Evolutionary conservation across 2,329 filamentous ascomycete species (phyloP).

Genomic region (Dothideomycetes sp.): DNA sequence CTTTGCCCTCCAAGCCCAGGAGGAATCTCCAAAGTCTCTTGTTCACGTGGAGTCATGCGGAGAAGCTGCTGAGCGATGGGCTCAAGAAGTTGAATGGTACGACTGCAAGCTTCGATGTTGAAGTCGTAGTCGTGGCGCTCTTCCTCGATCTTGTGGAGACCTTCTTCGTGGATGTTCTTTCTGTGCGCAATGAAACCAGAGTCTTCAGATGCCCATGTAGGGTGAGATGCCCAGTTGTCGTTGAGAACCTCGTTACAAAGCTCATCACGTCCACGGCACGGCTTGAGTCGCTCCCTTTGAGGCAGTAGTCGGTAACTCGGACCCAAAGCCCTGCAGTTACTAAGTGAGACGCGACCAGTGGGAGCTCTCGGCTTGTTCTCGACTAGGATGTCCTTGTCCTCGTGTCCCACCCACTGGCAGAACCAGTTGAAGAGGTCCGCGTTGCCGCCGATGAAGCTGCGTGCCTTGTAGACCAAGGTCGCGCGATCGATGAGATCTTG

Average conservation of each 20-base stretch:
- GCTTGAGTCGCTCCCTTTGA: conserved; percentile 79
- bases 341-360: conserved; percentile 74
- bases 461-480: conserved; percentile 70
- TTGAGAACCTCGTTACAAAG: conserved; percentile 90
- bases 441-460: conserved; percentile 77
- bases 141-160: conserved; percentile 90
- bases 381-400: conserved; percentile 64
- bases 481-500: conserved; percentile 84
- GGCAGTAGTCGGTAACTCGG: conserved; percentile 91
- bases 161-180: conserved; percentile 92
- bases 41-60: conserved; percentile 59
- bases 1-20: conserved; percentile 81
- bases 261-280: conserved; percentile 88
- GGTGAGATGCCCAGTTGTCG: conserved; percentile 96
- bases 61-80: conserved; percentile 87
- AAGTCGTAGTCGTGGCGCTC: conserved; percentile 98
- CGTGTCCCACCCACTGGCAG: conserved; percentile 70
- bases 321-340: conserved; percentile 89
- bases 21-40: conserved; percentile 66
- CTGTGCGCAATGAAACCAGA: conserved; percentile 95
- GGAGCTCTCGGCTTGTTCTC: conserved; percentile 69
- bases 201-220: conserved; percentile 97
- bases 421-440: conserved; percentile 83
- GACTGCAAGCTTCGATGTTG: conserved; percentile 89
- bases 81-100: conserved; percentile 91